Percentiles rank a stretch among this genome's conserved stretches.
phyloP scores from a whole-genome alignment of 2,329 filamentous ascomycete genomes.

The Aureobasidium uvarum region DNA sequence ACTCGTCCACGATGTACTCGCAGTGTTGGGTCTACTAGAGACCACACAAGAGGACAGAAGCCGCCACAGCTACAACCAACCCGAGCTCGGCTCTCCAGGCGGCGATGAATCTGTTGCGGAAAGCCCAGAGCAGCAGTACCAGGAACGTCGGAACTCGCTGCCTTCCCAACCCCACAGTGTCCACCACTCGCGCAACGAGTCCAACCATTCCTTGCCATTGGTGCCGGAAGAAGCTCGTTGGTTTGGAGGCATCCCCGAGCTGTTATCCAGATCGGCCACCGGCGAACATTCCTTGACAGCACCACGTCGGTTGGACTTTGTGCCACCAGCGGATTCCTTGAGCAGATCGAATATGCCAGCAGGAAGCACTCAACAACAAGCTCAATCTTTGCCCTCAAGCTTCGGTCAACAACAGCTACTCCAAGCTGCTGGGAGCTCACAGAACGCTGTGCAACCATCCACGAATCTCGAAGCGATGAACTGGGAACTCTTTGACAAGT shows the following conservation, averaged over 20 bases:
- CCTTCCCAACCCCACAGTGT: not conserved
- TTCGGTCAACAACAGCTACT: not conserved
- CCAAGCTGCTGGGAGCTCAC: not conserved
- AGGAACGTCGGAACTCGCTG: not conserved
- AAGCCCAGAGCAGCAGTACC: not conserved
- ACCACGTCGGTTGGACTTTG: not conserved
- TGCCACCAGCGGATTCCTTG: not conserved
- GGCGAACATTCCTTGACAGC: not conserved
- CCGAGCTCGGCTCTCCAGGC: not conserved
- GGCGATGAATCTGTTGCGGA: not conserved
- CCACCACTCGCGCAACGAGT: not conserved
- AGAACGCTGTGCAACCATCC: not conserved
- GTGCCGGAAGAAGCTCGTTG: not conserved
- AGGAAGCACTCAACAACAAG: not conserved
- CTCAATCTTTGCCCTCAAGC: not conserved
- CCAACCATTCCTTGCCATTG: not conserved
- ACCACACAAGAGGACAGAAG: not conserved
- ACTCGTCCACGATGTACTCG: not conserved
- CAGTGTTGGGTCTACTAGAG: not conserved
- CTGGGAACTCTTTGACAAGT: not conserved
- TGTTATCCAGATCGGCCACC: not conserved
- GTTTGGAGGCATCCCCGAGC: not conserved
- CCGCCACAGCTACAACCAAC: not conserved
- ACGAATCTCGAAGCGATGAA: not conserved
- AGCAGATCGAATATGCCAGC: not conserved